Conservation (phyloP, 805 yeast species). For the Debaryomyces tyrocola region DNA sequence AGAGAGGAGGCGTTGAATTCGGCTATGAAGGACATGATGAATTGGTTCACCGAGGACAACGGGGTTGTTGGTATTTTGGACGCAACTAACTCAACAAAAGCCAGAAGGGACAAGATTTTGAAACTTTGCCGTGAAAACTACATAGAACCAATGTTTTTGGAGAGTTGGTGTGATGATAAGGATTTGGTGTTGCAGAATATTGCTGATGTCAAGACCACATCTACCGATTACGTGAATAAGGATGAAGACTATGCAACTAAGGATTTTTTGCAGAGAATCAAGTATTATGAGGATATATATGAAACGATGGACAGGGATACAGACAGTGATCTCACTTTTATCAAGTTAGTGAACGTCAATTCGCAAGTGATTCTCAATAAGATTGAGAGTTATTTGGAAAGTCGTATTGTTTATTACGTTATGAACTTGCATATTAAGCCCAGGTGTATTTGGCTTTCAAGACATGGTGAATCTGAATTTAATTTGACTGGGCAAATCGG, state of each 20-base stretch:
- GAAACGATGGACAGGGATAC: slow-evolving; percentile 64
- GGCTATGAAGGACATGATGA: slow-evolving; percentile 78
- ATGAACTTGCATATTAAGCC: slow-evolving; percentile 96
- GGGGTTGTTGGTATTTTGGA: slow-evolving; percentile 93
- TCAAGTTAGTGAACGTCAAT: slow-evolving; percentile 84
- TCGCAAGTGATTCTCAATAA: slow-evolving; percentile 85
- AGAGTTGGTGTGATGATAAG: slow-evolving; percentile 85
- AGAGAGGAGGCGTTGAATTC: slow-evolving; percentile 67
- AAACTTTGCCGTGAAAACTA: slow-evolving; percentile 59
- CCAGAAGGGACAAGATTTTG: slow-evolving; percentile 65
- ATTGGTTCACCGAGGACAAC: slow-evolving; percentile 77
- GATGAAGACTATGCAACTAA: slow-evolving; percentile 70
- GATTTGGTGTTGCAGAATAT: slow-evolving; percentile 77
- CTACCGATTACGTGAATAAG: slow-evolving; percentile 74
- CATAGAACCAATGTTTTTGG: slow-evolving; percentile 89
- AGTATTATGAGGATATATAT: slow-evolving; percentile 70
- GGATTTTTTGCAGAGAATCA: slow-evolving; percentile 75
- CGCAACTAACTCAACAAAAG: slow-evolving; percentile 84
- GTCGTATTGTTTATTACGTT: slow-evolving; percentile 90
- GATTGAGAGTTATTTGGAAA: slow-evolving; percentile 84
- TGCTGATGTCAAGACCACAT: slow-evolving; percentile 79
- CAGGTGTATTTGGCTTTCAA: slow-evolving; percentile 85
- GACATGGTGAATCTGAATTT: slow-evolving; percentile 94
- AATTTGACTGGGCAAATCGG: slow-evolving; percentile 94
- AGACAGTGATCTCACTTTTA: slow-evolving; percentile 73